Conservation (phyloP, 306 rosid species). For the Cucurbita argyrosperma region DNA sequence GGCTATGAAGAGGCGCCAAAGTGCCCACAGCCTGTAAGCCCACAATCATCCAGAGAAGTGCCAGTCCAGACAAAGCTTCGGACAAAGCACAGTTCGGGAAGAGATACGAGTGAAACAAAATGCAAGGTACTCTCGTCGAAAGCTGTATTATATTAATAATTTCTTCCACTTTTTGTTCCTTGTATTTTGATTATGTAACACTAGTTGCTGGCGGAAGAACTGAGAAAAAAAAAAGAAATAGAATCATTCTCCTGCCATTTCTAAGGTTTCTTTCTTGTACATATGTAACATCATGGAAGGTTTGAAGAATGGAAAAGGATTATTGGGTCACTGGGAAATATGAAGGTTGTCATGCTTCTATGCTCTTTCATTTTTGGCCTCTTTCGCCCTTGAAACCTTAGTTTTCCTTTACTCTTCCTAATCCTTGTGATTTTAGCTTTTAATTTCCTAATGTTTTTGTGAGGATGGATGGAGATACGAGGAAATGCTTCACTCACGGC, state of each 20-base stretch:
- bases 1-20: conserved; percentile 16
- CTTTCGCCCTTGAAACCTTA: background rate
- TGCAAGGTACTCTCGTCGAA: conserved; percentile 5
- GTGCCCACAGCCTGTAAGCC: conserved; percentile 8
- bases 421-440: background rate
- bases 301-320: background rate
- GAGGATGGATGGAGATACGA: background rate
- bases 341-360: background rate
- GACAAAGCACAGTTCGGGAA: background rate
- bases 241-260: conserved; percentile 3
- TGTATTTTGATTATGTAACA: background rate
- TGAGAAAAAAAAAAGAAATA: background rate
- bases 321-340: background rate
- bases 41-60: conserved; percentile 1
- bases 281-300: conserved; percentile 5
- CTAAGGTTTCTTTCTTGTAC: background rate
- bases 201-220: conserved; percentile 2
- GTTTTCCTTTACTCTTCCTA: background rate
- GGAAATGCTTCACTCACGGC: background rate
- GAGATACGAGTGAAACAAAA: conserved; percentile 1
- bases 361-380: background rate
- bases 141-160: background rate
- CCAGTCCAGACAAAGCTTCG: background rate
- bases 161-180: conserved; percentile 1
- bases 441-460: background rate